phyloP scores from a whole-genome alignment of 768 basidiomycete species.

The Erythrobasidium yunnanense region DNA sequence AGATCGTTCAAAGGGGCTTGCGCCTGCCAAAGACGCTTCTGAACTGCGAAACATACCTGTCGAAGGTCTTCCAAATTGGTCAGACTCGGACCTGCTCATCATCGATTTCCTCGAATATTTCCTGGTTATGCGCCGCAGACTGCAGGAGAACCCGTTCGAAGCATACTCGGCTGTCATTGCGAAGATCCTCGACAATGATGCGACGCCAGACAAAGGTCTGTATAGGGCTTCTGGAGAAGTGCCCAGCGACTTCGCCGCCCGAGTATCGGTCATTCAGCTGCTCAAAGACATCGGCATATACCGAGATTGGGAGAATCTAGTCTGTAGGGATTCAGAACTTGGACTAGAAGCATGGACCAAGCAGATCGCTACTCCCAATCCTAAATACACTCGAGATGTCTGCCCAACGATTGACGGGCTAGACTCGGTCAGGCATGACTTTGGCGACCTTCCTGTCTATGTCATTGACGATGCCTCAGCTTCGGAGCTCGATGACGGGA shows the following conservation, averaged over 20 bases:
- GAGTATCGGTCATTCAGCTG: slow-evolving; percentile 42
- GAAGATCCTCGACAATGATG: slow-evolving; percentile 47
- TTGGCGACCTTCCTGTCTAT: slow-evolving; percentile 66
- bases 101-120: slow-evolving; percentile 38
- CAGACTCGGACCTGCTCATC: slow-evolving; percentile 34
- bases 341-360: slow-evolving; percentile 23
- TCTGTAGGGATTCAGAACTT: slow-evolving; percentile 44
- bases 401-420: slow-evolving; percentile 49
- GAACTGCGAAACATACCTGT: background rate
- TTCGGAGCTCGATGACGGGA: slow-evolving; percentile 82
- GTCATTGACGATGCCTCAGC: slow-evolving; percentile 73
- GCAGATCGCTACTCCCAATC: background rate
- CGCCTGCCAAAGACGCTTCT: background rate
- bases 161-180: slow-evolving; percentile 51
- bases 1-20: background rate
- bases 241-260: slow-evolving; percentile 34
- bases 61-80: slow-evolving; percentile 31
- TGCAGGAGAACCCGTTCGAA: slow-evolving; percentile 57
- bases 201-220: background rate
- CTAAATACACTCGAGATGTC: background rate
- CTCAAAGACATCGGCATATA: slow-evolving; percentile 63
- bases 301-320: slow-evolving; percentile 68
- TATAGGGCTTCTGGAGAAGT: background rate
- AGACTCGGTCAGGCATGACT: slow-evolving; percentile 69
- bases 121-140: slow-evolving; percentile 39